phyloP scores from a whole-genome alignment of 805 yeast genomes.

The Zygoascus ofunaensis region DNA sequence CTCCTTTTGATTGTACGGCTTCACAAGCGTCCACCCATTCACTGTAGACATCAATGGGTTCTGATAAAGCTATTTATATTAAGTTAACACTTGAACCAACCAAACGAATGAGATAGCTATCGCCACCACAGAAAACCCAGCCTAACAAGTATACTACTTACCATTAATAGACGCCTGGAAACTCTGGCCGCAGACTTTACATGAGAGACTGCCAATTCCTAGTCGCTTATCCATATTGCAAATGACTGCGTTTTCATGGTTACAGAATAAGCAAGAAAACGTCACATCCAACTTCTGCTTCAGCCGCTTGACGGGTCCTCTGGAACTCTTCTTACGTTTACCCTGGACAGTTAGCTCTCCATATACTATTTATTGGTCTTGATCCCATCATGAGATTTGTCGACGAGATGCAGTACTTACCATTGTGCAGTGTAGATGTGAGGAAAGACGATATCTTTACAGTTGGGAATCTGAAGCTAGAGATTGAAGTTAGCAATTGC shows the following conservation, averaged over 20 bases:
- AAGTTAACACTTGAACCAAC: neutral
- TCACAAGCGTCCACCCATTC: conserved; percentile 98
- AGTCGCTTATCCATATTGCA: conserved; percentile 82
- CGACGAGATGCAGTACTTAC: conserved; percentile 1
- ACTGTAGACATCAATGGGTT: conserved; percentile 89
- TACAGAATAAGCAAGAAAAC: conserved; percentile 88
- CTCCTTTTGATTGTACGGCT: conserved; percentile 46
- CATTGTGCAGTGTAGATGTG: conserved; percentile 3
- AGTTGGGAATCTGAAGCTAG: no score
- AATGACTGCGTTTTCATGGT: conserved; percentile 85
- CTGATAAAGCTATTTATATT: conserved; percentile 47
- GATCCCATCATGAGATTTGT: neutral
- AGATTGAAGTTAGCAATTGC: no score
- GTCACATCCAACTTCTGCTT: conserved; percentile 73
- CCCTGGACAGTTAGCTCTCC: conserved; percentile 36
- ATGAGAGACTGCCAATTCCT: conserved; percentile 71
- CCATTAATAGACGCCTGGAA: conserved; percentile 81
- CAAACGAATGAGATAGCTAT: no score
- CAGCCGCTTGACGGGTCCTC: conserved; percentile 70
- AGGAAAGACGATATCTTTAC: no score
- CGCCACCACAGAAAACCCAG: neutral
- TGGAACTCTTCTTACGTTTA: conserved; percentile 73
- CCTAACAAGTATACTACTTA: conserved; percentile 7
- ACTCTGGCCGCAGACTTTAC: conserved; percentile 90
- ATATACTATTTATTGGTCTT: neutral